Base-by-base conservation (phyloP, 177 flowering plant genomes). In the Telopea speciosissima region DNA sequence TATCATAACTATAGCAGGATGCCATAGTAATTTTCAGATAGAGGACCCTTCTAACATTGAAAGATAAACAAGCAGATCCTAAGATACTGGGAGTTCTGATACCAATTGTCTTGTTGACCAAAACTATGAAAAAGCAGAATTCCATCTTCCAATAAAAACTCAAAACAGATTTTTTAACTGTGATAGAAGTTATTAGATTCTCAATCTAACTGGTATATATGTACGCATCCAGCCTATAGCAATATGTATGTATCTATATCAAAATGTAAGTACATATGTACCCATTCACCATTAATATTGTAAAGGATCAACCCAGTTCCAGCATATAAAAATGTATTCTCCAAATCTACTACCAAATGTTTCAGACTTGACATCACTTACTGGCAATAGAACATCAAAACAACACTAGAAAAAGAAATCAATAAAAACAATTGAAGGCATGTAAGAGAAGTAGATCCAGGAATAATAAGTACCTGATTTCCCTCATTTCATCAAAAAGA, bases 401-500 rank as follows among this genome's bases (percentile, higher is more conserved):
- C 64, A 24, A 33, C 54, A 49, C 40, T 36, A 8, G 8, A 36
- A 36, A 36, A 52, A 8, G 14, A 49, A 23, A 3, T 45, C 49
- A 63, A 63, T 10, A 63, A 4, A 69, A 24, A 26, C 0, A 58
- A 59, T 64, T 13, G 16, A 14, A 31, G 56, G 61, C 36, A 66
- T 28, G 21, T 21, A 36, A 26, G 14, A 68, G 13, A 54, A 8
- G 54, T 16, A 78, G 42, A 69, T n/a, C 31, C 66, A 31, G 60
- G 28, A 52, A 62, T 58, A 44, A 44, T n/a, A 63, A 65, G 68
- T 83, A 93, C 98, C 96, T 91, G 76, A 92, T 88, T 69, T 81
- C 80, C 68, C 93, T 84, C 82, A 90, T 77, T 68, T 86, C 81
- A 70, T 88, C 82, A 73, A 94, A 92, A 59, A 94, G 88, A 67